A percentile compares a stretch with the other conserved stretches of the same genome.
Conservation (phyloP, 2,329 filamentous ascomycete genomes). For the Simplicillium sp. region DNA sequence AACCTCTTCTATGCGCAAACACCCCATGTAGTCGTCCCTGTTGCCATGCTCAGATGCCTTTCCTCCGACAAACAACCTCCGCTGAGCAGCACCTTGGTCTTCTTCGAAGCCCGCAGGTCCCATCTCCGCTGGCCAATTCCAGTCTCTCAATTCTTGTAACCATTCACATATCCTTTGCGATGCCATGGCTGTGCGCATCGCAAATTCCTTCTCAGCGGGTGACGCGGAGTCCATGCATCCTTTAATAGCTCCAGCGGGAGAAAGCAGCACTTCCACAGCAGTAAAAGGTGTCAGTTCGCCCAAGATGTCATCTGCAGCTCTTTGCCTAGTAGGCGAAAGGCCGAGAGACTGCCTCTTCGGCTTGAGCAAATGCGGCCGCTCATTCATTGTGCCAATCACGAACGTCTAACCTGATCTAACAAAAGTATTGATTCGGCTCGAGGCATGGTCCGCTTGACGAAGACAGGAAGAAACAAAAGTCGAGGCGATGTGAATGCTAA, state of each 20-base stretch:
- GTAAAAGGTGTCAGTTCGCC: slow-evolving; percentile 50
- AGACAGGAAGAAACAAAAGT: slow-evolving; percentile 8
- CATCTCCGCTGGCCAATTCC: slow-evolving; percentile 44
- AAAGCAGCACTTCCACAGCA: slow-evolving; percentile 50
- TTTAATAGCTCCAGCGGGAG: slow-evolving; percentile 41
- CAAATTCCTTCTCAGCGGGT: slow-evolving; percentile 59
- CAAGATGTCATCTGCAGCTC: slow-evolving; percentile 47
- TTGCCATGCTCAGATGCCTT: slow-evolving; percentile 12
- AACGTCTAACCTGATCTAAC: too few relatives aligned
- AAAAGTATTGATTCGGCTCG: too few relatives aligned
- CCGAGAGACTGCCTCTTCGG: slow-evolving; percentile 21
- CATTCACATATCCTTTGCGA: slow-evolving; percentile 65
- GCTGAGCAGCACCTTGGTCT: slow-evolving; percentile 29
- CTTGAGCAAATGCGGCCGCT: slow-evolving; percentile 21
- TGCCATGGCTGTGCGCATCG: slow-evolving; percentile 58
- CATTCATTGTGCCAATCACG: slow-evolving; percentile 19
- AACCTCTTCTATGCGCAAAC: slow-evolving; percentile 56
- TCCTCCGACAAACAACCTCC: slow-evolving; percentile 19
- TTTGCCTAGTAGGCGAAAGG: slow-evolving; percentile 35
- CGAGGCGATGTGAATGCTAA: slow-evolving; percentile 12
- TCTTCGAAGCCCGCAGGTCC: slow-evolving; percentile 46
- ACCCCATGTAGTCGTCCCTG: slow-evolving; percentile 52
- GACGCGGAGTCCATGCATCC: slow-evolving; percentile 54
- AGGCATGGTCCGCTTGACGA: too few relatives aligned
- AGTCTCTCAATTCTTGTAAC: slow-evolving; percentile 59